Conservation (phyloP, 148 eudicot genomes). For the Simmondsia chinensis region DNA sequence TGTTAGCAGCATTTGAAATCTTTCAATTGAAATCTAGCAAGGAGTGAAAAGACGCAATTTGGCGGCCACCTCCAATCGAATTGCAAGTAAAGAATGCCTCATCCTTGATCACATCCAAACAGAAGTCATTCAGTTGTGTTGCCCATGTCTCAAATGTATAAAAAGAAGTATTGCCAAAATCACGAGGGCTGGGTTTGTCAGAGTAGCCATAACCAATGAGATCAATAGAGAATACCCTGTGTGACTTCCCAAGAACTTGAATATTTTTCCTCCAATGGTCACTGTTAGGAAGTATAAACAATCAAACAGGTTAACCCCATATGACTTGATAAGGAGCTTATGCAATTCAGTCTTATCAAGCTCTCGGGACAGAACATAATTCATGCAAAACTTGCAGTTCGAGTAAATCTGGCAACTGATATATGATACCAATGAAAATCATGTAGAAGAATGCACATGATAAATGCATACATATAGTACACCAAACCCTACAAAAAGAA, state of each 20-base stretch:
- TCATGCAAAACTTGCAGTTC: too few species aligned
- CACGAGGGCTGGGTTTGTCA: slow-evolving; percentile 87
- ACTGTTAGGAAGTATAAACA: slow-evolving; percentile 24
- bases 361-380: too few species aligned
- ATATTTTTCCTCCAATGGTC: slow-evolving; percentile 98
- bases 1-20: not conserved
- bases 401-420: too few species aligned
- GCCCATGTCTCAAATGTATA: slow-evolving; percentile 96
- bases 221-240: slow-evolving; percentile 84
- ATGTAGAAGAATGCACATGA: too few species aligned
- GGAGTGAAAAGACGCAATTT: not conserved
- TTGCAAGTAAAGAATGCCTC: slow-evolving; percentile 89
- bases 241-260: slow-evolving; percentile 59
- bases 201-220: slow-evolving; percentile 98
- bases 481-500: too few species aligned
- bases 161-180: slow-evolving; percentile 43
- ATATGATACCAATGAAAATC: too few species aligned
- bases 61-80: slow-evolving; percentile 78
- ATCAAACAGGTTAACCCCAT: not conserved
- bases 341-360: too few species aligned
- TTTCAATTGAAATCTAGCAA: not conserved
- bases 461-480: too few species aligned
- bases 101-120: slow-evolving; percentile 62
- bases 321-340: not conserved
- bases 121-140: slow-evolving; percentile 86